Percentiles rank a stretch among this genome's conserved stretches.
These are phyloP conservation scores for Zangia roseola DNA, from an alignment of 768 basidiomycete genomes.

Conservation along the genomic window DNA sequence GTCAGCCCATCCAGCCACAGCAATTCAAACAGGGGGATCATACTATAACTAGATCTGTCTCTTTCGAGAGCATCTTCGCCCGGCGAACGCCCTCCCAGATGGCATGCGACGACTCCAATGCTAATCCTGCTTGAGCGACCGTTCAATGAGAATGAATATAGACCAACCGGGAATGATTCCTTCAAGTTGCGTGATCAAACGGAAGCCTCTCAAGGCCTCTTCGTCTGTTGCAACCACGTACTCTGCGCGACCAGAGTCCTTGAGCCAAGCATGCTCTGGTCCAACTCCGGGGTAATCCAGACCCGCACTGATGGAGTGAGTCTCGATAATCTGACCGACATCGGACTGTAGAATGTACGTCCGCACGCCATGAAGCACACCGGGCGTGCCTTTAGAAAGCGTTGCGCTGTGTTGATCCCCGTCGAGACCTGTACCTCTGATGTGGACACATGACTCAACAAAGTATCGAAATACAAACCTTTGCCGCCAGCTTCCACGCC, in stretches of 20 bases:
- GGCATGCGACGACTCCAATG: constrained; percentile 93
- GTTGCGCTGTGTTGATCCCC: constrained; percentile 92
- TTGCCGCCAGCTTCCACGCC: constrained; percentile 99
- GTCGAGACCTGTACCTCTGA: constrained; percentile 52
- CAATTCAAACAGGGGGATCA: constrained; percentile 33
- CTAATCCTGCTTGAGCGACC: constrained; percentile 38
- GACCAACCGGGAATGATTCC: constrained; percentile 91
- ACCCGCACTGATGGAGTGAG: constrained; percentile 95
- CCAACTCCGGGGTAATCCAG: constrained; percentile 97
- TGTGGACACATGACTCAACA: constrained; percentile 10
- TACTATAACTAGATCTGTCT: constrained; percentile 88
- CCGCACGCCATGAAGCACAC: constrained; percentile 93
- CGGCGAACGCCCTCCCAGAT: constrained; percentile 89
- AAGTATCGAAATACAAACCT: constrained; percentile 46
- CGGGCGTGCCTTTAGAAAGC: constrained; percentile 84
- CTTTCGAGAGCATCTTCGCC: constrained; percentile 82
- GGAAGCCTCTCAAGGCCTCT: constrained; percentile 89
- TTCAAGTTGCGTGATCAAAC: constrained; percentile 87
- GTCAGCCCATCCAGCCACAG: constrained; percentile 9
- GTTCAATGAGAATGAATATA: not conserved
- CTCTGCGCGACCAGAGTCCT: constrained; percentile 90
- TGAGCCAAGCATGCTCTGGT: constrained; percentile 97
- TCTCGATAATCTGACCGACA: constrained; percentile 93
- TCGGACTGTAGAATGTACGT: constrained; percentile 91
- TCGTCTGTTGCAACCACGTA: constrained; percentile 94